A percentile compares a stretch with the other conserved stretches of the same genome.
Evolutionary conservation across 768 basidiomycete genomes (phyloP).

Genomic region (Rhizopogon rudus): DNA sequence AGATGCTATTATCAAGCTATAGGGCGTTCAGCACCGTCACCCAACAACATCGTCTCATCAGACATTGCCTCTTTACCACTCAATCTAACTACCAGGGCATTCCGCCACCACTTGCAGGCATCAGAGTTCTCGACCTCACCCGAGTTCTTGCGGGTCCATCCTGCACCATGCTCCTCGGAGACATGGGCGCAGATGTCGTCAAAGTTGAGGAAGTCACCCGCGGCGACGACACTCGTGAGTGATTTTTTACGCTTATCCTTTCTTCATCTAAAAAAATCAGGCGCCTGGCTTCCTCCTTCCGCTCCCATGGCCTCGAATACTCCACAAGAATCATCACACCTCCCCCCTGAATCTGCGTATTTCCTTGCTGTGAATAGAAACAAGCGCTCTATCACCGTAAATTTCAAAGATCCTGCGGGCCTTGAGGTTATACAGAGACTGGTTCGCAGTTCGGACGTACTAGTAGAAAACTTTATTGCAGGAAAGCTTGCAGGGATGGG

Average conservation of each 20-base stretch:
- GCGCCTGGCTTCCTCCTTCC: conserved; percentile 63
- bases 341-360: conserved; percentile 90
- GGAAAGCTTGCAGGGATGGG: conserved; percentile 85
- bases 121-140: conserved; percentile 85
- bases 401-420: conserved; percentile 79
- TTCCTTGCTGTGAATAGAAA: conserved; percentile 87
- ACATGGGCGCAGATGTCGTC: conserved; percentile 89
- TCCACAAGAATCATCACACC: conserved; percentile 50
- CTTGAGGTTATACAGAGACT: conserved; percentile 69
- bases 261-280: conserved; percentile 28
- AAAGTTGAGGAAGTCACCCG: conserved; percentile 79
- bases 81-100: conserved; percentile 38
- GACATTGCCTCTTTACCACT: not conserved
- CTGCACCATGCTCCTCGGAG: conserved; percentile 90
- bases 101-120: conserved; percentile 71
- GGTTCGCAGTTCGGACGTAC: conserved; percentile 69
- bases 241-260: conserved; percentile 5
- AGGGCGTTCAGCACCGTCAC: not conserved
- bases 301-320: conserved; percentile 44
- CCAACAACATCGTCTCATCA: not conserved
- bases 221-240: conserved; percentile 87
- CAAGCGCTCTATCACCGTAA: conserved; percentile 84
- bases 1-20: not conserved
- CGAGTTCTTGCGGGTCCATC: conserved; percentile 90
- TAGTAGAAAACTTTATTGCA: conserved; percentile 86